These are phyloP conservation scores for Pseudoneurospora amorphoporcata DNA, from an alignment of 495 filamentous ascomycete species.

Conservation along the genomic window DNA sequence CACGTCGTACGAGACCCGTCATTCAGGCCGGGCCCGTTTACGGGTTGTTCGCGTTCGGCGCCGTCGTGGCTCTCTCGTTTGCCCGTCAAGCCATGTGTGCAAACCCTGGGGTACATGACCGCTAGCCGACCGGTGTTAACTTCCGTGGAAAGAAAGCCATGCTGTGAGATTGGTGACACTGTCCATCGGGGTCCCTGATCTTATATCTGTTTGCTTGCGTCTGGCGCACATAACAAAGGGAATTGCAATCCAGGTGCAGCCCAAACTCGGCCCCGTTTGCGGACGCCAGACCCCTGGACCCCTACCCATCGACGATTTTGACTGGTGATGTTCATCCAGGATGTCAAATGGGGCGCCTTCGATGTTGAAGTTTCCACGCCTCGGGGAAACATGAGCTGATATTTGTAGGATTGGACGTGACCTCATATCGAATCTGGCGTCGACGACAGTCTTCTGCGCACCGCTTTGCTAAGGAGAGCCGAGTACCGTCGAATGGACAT, in stretches of 20 bases:
- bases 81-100: not conserved
- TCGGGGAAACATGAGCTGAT: not conserved
- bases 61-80: not conserved
- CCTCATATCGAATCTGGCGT: not conserved
- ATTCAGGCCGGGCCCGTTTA: not conserved
- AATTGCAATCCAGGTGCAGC: not conserved
- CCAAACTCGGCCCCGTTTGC: not conserved
- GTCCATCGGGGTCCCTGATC: not conserved
- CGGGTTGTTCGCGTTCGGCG: not conserved
- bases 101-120: not conserved
- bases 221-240: not conserved
- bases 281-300: not conserved
- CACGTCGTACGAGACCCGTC: not conserved
- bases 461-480: not conserved
- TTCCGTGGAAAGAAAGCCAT: not conserved
- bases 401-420: not conserved
- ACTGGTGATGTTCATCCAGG: not conserved
- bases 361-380: not conserved
- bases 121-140: not conserved
- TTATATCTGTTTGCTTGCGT: not conserved
- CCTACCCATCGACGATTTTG: not conserved
- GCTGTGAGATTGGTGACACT: not conserved
- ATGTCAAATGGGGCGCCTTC: not conserved
- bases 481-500: not conserved
- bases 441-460: not conserved